Evolutionary conservation across 495 filamentous ascomycete species (phyloP).

Genomic region (Penicillium robsamsonii): DNA sequence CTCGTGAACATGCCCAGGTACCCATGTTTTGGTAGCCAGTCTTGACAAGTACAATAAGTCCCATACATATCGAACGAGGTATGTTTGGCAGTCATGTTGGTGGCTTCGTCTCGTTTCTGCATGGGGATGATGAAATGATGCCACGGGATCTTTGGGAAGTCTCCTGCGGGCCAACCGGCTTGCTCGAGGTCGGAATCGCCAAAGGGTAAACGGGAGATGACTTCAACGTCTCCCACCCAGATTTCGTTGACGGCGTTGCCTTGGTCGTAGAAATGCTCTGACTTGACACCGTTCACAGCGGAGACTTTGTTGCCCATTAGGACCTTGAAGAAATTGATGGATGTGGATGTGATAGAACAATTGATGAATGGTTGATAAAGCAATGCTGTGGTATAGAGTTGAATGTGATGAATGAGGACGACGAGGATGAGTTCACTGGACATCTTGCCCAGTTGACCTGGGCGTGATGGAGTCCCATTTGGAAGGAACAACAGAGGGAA

Average conservation of each 20-base stretch:
- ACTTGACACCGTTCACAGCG: constrained; percentile 33
- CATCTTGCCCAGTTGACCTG: background rate
- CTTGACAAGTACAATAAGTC: background rate
- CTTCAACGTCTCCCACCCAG: constrained; percentile 35
- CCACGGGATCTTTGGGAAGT: constrained; percentile 42
- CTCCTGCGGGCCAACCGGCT: constrained; percentile 31
- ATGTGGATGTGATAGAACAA: background rate
- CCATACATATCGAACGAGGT: background rate
- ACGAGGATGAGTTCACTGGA: background rate
- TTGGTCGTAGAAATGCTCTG: constrained; percentile 31
- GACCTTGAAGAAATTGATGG: background rate
- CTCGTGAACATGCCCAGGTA: constrained; percentile 2
- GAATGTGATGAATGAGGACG: background rate
- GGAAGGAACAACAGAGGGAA: background rate
- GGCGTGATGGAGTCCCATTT: background rate
- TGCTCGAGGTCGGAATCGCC: constrained; percentile 37
- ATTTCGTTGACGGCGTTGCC: constrained; percentile 43
- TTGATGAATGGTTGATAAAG: background rate
- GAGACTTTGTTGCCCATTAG: constrained; percentile 39
- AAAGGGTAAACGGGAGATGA: constrained; percentile 41
- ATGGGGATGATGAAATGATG: constrained; percentile 44
- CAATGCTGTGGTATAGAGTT: background rate
- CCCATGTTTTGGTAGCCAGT: background rate
- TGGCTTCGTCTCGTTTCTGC: constrained; percentile 22
- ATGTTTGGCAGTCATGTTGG: background rate